These are phyloP conservation scores for Capronia coronata DNA, from an alignment of 2,329 filamentous ascomycete genomes.

Conservation along the genomic window DNA sequence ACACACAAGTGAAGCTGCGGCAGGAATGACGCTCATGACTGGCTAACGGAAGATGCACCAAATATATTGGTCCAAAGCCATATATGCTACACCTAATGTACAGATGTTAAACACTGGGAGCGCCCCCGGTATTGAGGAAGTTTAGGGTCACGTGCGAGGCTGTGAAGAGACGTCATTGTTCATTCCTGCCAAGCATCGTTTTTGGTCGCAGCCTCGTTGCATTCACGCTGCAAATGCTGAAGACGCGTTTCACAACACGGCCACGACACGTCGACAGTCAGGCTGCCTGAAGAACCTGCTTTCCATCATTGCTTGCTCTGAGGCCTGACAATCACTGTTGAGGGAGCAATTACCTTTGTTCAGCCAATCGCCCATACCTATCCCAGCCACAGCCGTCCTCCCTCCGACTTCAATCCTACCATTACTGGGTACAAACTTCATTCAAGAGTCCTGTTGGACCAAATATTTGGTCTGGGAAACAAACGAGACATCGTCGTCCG, in stretches of 20 bases:
- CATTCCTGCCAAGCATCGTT: background rate
- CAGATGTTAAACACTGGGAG: no score
- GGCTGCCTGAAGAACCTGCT: background rate
- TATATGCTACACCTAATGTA: no score
- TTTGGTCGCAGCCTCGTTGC: background rate
- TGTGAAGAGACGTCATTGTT: constrained; percentile 1
- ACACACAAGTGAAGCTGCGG: background rate
- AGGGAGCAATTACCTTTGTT: no score
- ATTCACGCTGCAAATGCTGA: background rate
- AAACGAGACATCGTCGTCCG: background rate
- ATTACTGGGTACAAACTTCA: no score
- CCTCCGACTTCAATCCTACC: no score
- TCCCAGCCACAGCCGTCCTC: background rate
- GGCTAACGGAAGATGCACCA: background rate
- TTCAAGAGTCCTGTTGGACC: no score
- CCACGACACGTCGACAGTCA: background rate
- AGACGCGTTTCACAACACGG: background rate
- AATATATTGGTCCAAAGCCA: no score
- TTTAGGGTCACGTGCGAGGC: background rate
- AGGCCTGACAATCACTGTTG: background rate
- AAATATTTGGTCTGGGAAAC: no score
- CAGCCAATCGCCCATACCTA: no score
- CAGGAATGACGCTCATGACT: background rate
- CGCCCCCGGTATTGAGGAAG: no score
- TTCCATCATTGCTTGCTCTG: no score